Evolutionary conservation across 164 flowering plant genomes (phyloP).

Genomic region (Berberis vulgaris): DNA sequence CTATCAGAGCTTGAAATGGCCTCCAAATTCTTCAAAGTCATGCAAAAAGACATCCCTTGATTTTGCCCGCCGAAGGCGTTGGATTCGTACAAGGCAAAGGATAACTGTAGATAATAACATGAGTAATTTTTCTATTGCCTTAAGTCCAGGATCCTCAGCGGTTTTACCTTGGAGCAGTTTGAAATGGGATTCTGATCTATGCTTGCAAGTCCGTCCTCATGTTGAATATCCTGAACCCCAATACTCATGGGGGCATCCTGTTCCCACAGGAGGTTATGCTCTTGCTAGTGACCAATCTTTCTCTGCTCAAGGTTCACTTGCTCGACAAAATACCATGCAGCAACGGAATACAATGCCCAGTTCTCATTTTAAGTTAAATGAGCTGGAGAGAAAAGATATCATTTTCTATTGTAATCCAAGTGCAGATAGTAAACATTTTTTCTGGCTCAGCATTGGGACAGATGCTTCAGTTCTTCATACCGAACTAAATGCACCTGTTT

Average conservation of each 20-base stretch:
- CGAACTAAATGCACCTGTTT: slow-evolving; percentile 81
- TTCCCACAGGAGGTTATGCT: slow-evolving; percentile 29
- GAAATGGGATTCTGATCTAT: slow-evolving; percentile 42
- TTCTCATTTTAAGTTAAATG: slow-evolving; percentile 49
- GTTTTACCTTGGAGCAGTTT: slow-evolving; percentile 83
- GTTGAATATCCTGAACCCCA: slow-evolving; percentile 33
- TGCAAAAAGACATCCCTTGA: slow-evolving; percentile 40
- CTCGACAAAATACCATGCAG: slow-evolving; percentile 40
- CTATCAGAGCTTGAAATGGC: slow-evolving; percentile 57
- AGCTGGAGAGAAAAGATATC: slow-evolving; percentile 87
- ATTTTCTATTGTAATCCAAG: slow-evolving; percentile 49
- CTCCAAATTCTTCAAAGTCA: slow-evolving; percentile 44
- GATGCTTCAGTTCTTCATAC: slow-evolving; percentile 94
- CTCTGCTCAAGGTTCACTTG: slow-evolving; percentile 36
- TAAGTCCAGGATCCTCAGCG: slow-evolving; percentile 62
- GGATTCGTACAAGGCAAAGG: slow-evolving; percentile 55
- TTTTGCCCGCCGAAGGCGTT: slow-evolving; percentile 62
- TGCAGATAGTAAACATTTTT: slow-evolving; percentile 27
- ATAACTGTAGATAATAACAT: slow-evolving; percentile 9
- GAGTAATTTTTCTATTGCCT: slow-evolving; percentile 21
- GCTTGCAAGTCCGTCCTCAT: slow-evolving; percentile 74
- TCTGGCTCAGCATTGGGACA: slow-evolving; percentile 80
- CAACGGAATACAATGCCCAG: slow-evolving; percentile 28
- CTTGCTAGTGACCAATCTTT: slow-evolving; percentile 46
- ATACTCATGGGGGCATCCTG: slow-evolving; percentile 64